Evolutionary conservation across 2,329 filamentous ascomycete genomes (phyloP).

Genomic region (Alternaria brassicae): DNA sequence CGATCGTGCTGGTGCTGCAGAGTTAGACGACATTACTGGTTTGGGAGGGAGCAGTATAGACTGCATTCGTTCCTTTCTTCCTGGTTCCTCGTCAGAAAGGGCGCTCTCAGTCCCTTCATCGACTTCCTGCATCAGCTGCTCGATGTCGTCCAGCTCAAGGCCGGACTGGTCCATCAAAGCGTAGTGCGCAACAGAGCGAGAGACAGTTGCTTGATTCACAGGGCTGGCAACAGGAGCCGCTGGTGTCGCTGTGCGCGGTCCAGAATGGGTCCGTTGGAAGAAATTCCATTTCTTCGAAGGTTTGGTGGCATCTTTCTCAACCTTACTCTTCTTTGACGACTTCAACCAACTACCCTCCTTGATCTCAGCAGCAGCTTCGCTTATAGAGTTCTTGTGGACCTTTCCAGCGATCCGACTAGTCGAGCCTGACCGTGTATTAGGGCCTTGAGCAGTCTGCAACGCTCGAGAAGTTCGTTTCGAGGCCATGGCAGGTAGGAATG

Average conservation of each 20-base stretch:
- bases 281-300: conserved; percentile 63
- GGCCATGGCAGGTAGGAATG: conserved; percentile 42
- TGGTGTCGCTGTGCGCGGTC: conserved; percentile 46
- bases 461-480: conserved; percentile 38
- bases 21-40: conserved; percentile 40
- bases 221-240: conserved; percentile 51
- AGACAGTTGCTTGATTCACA: conserved; percentile 36
- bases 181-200: conserved; percentile 63
- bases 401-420: conserved; percentile 25
- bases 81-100: conserved; percentile 30
- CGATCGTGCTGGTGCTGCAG: conserved; percentile 35
- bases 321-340: conserved; percentile 39
- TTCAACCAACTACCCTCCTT: conserved; percentile 52
- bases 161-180: conserved; percentile 61
- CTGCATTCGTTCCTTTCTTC: conserved; percentile 42
- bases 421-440: conserved; percentile 19
- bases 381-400: conserved; percentile 35
- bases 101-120: conserved; percentile 36
- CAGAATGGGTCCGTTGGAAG: conserved; percentile 60
- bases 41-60: conserved; percentile 51
- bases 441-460: conserved; percentile 33
- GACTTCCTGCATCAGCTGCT: conserved; percentile 56
- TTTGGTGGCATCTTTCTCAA: conserved; percentile 45
- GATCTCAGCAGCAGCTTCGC: conserved; percentile 33
- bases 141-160: conserved; percentile 55